phyloP scores from a whole-genome alignment of 2,329 filamentous ascomycete genomes.

The Sarocladium strictum region DNA sequence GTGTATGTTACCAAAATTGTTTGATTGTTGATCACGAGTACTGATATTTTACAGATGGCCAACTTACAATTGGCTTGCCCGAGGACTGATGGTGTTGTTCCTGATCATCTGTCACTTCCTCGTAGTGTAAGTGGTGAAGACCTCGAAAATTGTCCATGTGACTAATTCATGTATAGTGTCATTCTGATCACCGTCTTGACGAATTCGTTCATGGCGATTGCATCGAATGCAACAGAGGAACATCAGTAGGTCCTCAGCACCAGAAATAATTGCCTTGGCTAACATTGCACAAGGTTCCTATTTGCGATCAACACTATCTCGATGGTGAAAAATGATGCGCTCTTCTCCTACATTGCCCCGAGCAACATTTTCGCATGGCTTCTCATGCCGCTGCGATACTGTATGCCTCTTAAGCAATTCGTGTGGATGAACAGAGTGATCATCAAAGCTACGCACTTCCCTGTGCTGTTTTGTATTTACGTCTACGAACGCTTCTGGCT shows the following conservation, averaged over 20 bases:
- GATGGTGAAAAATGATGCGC: slow-evolving; percentile 95
- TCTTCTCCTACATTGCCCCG: slow-evolving; percentile 91
- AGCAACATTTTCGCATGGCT: slow-evolving; percentile 90
- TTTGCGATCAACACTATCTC: slow-evolving; percentile 97
- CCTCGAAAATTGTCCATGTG: neutral
- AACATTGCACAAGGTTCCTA: slow-evolving; percentile 51
- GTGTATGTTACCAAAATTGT: slow-evolving; percentile 50
- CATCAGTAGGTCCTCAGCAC: slow-evolving; percentile 51
- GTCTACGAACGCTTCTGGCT: slow-evolving; percentile 79
- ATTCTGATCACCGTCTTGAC: slow-evolving; percentile 94
- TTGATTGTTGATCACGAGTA: neutral
- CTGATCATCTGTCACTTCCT: slow-evolving; percentile 94
- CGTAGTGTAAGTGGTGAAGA: slow-evolving; percentile 54
- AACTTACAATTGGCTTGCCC: slow-evolving; percentile 72
- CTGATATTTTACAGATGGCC: slow-evolving; percentile 46
- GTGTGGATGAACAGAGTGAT: slow-evolving; percentile 82
- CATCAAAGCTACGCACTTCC: slow-evolving; percentile 88
- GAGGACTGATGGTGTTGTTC: slow-evolving; percentile 70
- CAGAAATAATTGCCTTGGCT: slow-evolving; percentile 10
- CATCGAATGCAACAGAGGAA: slow-evolving; percentile 88
- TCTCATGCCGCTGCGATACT: slow-evolving; percentile 73
- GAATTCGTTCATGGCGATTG: slow-evolving; percentile 93
- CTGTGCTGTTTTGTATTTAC: slow-evolving; percentile 80
- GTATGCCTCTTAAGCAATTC: slow-evolving; percentile 74
- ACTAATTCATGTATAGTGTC: slow-evolving; percentile 41